Conservation (phyloP, 2,329 filamentous ascomycete species). For the Fusarium odoratissimum region DNA sequence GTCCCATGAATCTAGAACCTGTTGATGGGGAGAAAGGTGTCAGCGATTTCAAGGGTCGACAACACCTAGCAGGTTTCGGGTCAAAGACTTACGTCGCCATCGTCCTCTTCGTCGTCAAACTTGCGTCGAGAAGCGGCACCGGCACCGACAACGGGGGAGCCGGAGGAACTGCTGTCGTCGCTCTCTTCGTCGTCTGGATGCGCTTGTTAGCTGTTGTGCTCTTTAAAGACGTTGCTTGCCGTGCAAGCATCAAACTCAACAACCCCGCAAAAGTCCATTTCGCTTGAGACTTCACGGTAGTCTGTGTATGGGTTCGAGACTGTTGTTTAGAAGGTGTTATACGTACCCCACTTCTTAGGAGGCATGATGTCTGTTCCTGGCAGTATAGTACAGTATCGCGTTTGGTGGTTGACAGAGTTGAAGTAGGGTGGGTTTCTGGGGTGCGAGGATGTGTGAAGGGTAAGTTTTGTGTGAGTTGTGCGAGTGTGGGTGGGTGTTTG, state of each 20-base stretch:
- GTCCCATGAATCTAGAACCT: slow-evolving; percentile 98
- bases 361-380: slow-evolving; percentile 54
- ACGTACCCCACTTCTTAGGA: slow-evolving; percentile 59
- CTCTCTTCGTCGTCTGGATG: slow-evolving; percentile 55
- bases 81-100: slow-evolving; percentile 73
- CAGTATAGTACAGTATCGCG: not conserved
- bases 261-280: slow-evolving; percentile 29
- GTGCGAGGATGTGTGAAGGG: slow-evolving; percentile 19
- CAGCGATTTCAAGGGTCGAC: not conserved
- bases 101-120: slow-evolving; percentile 94
- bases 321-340: not conserved
- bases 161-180: slow-evolving; percentile 51
- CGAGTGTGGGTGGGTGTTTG: slow-evolving; percentile 35
- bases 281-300: slow-evolving; percentile 18
- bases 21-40: slow-evolving; percentile 4
- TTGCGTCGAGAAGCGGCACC: slow-evolving; percentile 60
- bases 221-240: not conserved
- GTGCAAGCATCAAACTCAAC: slow-evolving; percentile 2
- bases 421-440: not conserved
- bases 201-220: slow-evolving; percentile 17
- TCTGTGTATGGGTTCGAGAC: slow-evolving; percentile 1
- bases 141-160: slow-evolving; percentile 53
- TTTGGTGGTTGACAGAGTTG: slow-evolving; percentile 25
- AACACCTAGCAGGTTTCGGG: not conserved
- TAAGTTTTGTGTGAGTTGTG: slow-evolving; percentile 41